Evolutionary conservation across 75 land plant genomes (phyloP).

Genomic region (Pinus tabuliformis): DNA sequence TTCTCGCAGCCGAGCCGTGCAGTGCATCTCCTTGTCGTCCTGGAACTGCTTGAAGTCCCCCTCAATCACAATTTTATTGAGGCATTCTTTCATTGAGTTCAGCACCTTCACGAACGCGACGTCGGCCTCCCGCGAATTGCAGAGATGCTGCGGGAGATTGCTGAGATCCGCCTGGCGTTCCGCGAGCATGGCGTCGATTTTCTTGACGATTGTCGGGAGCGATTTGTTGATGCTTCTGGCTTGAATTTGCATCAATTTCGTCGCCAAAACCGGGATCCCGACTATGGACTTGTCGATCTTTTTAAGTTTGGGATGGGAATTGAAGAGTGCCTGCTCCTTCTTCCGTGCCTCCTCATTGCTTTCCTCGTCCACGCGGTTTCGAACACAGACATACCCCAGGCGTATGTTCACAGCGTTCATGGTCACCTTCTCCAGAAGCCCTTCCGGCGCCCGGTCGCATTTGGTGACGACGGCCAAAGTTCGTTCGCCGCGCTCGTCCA

Average conservation of each 20-base stretch:
- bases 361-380: slow-evolving; percentile 52
- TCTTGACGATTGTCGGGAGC: slow-evolving; percentile 27
- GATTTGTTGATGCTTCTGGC: slow-evolving; percentile 28
- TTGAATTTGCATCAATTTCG: slow-evolving; percentile 45
- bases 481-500: slow-evolving; percentile 35
- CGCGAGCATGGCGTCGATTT: slow-evolving; percentile 34
- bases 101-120: slow-evolving; percentile 17
- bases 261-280: slow-evolving; percentile 49
- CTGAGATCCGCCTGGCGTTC: slow-evolving; percentile 20
- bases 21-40: slow-evolving; percentile 11
- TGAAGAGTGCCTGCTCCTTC: slow-evolving; percentile 40
- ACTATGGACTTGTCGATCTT: slow-evolving; percentile 41
- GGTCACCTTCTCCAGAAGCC: slow-evolving; percentile 47
- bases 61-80: not conserved
- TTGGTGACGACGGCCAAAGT: slow-evolving; percentile 50
- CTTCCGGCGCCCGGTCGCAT: slow-evolving; percentile 43
- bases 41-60: not conserved
- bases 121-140: slow-evolving; percentile 29
- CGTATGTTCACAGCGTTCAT: slow-evolving; percentile 58
- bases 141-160: slow-evolving; percentile 24
- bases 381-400: slow-evolving; percentile 63
- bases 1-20: slow-evolving; percentile 22
- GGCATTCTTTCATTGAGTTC: not conserved
- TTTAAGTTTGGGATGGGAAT: slow-evolving; percentile 36
- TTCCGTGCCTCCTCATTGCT: slow-evolving; percentile 34